Conservation (phyloP, 1,284 basidiomycete genomes). For the Ustilago cynodontis region DNA sequence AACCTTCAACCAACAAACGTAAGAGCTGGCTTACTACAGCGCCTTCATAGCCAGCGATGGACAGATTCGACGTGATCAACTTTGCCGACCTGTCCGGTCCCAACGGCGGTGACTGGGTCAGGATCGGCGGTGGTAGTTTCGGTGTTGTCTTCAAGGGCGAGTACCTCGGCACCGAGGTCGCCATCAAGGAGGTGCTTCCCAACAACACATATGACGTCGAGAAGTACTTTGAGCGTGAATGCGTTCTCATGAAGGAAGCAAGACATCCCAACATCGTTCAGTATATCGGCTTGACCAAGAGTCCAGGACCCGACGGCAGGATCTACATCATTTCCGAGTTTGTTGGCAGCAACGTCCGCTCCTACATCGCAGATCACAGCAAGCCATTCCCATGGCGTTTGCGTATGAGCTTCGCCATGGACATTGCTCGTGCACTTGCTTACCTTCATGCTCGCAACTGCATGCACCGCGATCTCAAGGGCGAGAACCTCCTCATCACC, state of each 20-base stretch:
- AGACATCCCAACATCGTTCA: slow-evolving; percentile 93
- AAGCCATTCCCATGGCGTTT: slow-evolving; percentile 71
- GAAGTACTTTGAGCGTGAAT: slow-evolving; percentile 98
- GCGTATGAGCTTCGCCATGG: slow-evolving; percentile 91
- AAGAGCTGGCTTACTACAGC: not conserved
- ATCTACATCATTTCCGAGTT: slow-evolving; percentile 69
- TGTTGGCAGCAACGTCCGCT: slow-evolving; percentile 62
- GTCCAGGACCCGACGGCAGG: slow-evolving; percentile 82
- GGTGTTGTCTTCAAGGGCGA: slow-evolving; percentile 74
- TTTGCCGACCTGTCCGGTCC: slow-evolving; percentile 64
- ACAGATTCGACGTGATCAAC: slow-evolving; percentile 66
- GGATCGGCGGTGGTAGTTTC: slow-evolving; percentile 64
- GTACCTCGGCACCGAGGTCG: slow-evolving; percentile 94
- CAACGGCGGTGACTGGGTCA: slow-evolving; percentile 60
- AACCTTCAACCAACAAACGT: not conserved
- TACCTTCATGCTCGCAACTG: slow-evolving; percentile 91
- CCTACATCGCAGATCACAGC: slow-evolving; percentile 60
- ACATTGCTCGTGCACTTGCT: slow-evolving; percentile 91
- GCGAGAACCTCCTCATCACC: slow-evolving; percentile 95
- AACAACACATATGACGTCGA: slow-evolving; percentile 88
- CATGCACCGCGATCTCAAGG: slow-evolving; percentile 85
- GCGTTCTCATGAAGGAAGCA: slow-evolving; percentile 92
- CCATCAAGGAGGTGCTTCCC: slow-evolving; percentile 93
- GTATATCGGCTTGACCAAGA: slow-evolving; percentile 91
- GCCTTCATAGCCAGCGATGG: slow-evolving; percentile 37